Conservation (phyloP, 1,284 basidiomycete species). For the Filobasidium uniguttulatum region DNA sequence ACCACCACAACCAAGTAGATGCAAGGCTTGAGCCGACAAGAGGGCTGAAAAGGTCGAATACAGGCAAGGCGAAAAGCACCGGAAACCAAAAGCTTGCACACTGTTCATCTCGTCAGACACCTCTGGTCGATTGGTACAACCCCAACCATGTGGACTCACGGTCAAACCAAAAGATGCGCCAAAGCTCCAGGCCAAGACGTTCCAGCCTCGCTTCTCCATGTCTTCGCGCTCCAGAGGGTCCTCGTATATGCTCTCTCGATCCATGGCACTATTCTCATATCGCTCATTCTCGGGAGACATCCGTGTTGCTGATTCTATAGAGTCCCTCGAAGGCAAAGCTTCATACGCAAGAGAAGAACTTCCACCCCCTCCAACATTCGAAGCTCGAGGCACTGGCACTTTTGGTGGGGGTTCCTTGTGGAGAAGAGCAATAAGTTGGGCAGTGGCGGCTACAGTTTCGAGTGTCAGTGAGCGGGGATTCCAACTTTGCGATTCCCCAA, state of each 20-base stretch:
- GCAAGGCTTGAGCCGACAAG: slow-evolving; percentile 51
- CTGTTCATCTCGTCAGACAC: no score
- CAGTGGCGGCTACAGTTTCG: slow-evolving; percentile 54
- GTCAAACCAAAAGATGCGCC: slow-evolving; percentile 54
- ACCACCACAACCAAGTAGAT: slow-evolving; percentile 78
- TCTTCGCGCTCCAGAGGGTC: slow-evolving; percentile 24
- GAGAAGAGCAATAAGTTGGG: slow-evolving; percentile 85
- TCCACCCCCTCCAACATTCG: no score
- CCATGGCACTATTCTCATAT: neutral
- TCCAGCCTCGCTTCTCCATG: slow-evolving; percentile 54
- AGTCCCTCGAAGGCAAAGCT: neutral
- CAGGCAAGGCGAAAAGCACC: slow-evolving; percentile 72
- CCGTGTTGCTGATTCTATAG: neutral
- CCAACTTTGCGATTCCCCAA: neutral
- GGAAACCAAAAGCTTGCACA: slow-evolving; percentile 65
- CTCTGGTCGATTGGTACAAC: no score
- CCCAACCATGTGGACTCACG: slow-evolving; percentile 40
- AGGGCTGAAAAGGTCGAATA: slow-evolving; percentile 54
- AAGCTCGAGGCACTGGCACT: no score
- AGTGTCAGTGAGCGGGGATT: neutral
- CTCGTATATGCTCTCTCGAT: slow-evolving; percentile 9
- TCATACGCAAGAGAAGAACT: neutral
- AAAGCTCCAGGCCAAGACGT: slow-evolving; percentile 61
- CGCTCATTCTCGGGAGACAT: no score
- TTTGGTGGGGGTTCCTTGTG: slow-evolving; percentile 38